Evolutionary conservation across 306 rosid genomes (phyloP).

Genomic region (Bauhinia variegata): DNA sequence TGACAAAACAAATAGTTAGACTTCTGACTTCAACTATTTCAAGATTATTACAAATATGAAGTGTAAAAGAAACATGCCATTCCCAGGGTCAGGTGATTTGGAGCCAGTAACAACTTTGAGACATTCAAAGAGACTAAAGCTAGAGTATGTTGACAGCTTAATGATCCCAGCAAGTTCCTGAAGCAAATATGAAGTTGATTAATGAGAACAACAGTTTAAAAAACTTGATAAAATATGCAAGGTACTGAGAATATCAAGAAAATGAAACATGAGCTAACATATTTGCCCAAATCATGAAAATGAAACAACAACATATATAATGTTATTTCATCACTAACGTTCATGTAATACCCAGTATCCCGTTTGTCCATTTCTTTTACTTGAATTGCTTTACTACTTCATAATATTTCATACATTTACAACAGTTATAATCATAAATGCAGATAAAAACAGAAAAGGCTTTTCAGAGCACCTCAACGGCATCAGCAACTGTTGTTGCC

Average conservation of each 20-base stretch:
- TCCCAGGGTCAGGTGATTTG: conserved; percentile 79
- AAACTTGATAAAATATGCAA: conserved; percentile 2
- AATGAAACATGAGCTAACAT: conserved; percentile 19
- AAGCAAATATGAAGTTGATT: conserved; percentile 33
- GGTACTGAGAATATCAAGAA: conserved; percentile 14
- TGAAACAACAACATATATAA: not conserved
- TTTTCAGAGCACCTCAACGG: conserved; percentile 74
- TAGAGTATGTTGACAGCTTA: conserved; percentile 74
- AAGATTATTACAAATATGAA: conserved; percentile 25
- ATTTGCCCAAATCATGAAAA: too few relatives aligned
- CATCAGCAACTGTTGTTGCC: conserved; percentile 91
- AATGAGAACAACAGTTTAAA: too few relatives aligned
- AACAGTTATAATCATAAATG: conserved; percentile 25
- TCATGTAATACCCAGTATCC: conserved; percentile 1
- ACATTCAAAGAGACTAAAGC: conserved; percentile 86
- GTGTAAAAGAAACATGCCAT: conserved; percentile 51
- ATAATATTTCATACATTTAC: conserved; percentile 8
- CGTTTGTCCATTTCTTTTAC: conserved; percentile 4
- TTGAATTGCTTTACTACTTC: conserved; percentile 15
- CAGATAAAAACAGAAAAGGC: conserved; percentile 32
- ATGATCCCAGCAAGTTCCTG: conserved; percentile 95
- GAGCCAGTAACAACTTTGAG: conserved; percentile 75
- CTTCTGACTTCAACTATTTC: conserved; percentile 22
- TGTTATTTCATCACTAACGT: conserved; percentile 2
- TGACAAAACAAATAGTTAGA: conserved; percentile 44